Conservation (phyloP, 495 filamentous ascomycete species). For the Xylaria acuta region DNA sequence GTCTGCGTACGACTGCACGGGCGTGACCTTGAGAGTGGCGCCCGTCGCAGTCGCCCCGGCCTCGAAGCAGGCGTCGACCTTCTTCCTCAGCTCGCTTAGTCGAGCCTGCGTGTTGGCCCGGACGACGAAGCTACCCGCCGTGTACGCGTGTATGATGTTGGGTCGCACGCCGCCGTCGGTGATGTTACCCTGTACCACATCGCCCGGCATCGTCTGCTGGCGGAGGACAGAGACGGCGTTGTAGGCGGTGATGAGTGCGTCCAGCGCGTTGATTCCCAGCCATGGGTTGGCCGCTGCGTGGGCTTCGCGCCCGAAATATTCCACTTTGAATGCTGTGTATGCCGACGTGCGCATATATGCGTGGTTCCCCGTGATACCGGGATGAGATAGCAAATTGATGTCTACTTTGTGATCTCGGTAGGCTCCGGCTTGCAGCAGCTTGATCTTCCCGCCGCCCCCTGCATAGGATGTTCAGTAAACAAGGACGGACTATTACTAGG, state of each 20-base stretch:
- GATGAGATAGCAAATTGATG: slow-evolving; percentile 68
- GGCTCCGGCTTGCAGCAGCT: slow-evolving; percentile 66
- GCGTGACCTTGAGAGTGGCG: slow-evolving; percentile 56
- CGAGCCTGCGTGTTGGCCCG: slow-evolving; percentile 56
- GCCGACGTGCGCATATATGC: slow-evolving; percentile 57
- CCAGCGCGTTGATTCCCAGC: slow-evolving; percentile 68
- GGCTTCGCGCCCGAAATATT: slow-evolving; percentile 58
- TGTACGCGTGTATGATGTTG: slow-evolving; percentile 67
- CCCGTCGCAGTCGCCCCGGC: slow-evolving; percentile 68
- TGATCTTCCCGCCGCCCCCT: slow-evolving; percentile 71
- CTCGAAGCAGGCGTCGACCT: slow-evolving; percentile 63
- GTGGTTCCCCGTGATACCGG: slow-evolving; percentile 51
- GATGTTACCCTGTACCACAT: slow-evolving; percentile 66
- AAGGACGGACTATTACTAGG: neutral
- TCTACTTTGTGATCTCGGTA: slow-evolving; percentile 65
- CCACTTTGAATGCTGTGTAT: slow-evolving; percentile 54
- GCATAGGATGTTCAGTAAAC: slow-evolving; percentile 23
- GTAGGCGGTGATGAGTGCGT: slow-evolving; percentile 66
- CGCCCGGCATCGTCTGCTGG: slow-evolving; percentile 67
- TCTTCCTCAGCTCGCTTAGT: slow-evolving; percentile 54
- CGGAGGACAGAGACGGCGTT: slow-evolving; percentile 66
- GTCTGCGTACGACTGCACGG: slow-evolving; percentile 61
- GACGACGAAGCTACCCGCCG: slow-evolving; percentile 60
- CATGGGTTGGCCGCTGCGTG: slow-evolving; percentile 70
- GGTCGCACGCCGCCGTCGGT: slow-evolving; percentile 63